phyloP scores from a whole-genome alignment of 129 eudicot genomes.

The Flaveria robusta region DNA sequence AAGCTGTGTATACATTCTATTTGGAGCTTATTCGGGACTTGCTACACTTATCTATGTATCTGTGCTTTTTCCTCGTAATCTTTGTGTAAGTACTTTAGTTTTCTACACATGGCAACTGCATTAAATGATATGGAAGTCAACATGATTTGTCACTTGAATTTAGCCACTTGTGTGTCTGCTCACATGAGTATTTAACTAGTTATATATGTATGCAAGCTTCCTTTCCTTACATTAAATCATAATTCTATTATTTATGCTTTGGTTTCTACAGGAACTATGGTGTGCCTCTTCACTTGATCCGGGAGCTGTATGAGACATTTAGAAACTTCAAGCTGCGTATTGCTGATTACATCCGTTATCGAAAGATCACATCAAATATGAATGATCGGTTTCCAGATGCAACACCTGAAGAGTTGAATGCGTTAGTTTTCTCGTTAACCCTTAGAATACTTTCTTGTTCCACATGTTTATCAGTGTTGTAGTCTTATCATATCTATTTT shows the following conservation, averaged over 20 bases:
- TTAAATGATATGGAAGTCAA: neutral
- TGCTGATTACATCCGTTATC: constrained; percentile 94
- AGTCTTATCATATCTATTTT: constrained; percentile 18
- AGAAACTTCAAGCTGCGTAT: constrained; percentile 89
- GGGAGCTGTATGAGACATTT: constrained; percentile 98
- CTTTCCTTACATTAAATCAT: neutral
- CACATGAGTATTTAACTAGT: constrained; percentile 1
- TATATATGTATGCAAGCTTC: neutral
- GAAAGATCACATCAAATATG: constrained; percentile 98
- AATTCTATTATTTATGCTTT: constrained; percentile 16
- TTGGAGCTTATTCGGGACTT: constrained; percentile 94
- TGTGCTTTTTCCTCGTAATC: constrained; percentile 87
- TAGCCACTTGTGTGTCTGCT: neutral
- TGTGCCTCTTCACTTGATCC: constrained; percentile 94
- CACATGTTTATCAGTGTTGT: neutral
- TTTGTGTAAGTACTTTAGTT: constrained; percentile 73
- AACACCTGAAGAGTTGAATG: constrained; percentile 78
- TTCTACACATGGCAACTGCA: neutral
- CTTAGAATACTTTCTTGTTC: neutral
- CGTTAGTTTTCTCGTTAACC: constrained; percentile 45
- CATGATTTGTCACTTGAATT: neutral
- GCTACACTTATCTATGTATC: constrained; percentile 88
- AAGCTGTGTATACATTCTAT: constrained; percentile 92
- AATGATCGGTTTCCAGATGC: constrained; percentile 99
- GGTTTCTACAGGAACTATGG: constrained; percentile 75